Evolutionary conservation across 345 rosid species (phyloP).

Genomic region (Gynandropsis gynandra): DNA sequence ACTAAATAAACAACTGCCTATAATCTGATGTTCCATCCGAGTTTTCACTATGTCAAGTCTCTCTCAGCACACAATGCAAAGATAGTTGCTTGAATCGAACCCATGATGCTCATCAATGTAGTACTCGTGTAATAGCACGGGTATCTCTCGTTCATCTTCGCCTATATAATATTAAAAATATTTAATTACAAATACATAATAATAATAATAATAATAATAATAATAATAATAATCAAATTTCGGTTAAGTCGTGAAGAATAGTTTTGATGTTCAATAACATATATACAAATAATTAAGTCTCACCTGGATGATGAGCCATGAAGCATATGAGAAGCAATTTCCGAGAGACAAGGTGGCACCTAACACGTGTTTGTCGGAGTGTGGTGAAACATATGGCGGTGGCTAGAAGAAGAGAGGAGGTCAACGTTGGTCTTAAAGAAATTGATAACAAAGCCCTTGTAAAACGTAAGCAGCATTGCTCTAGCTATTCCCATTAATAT

Average conservation of each 20-base stretch:
- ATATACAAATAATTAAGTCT: slow-evolving; percentile 4
- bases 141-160: slow-evolving; percentile 38
- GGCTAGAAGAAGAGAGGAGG: slow-evolving; percentile 23
- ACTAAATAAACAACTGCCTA: slow-evolving; percentile 37
- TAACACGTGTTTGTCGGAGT: slow-evolving; percentile 7
- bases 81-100: slow-evolving; percentile 30
- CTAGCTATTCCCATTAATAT: slow-evolving; percentile 46
- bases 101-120: slow-evolving; percentile 42
- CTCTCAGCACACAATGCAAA: slow-evolving; percentile 37
- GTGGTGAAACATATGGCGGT: not conserved
- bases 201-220: no score
- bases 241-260: no score
- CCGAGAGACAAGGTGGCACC: slow-evolving; percentile 28
- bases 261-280: no score
- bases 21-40: slow-evolving; percentile 50
- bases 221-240: no score
- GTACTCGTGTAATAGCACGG: slow-evolving; percentile 44
- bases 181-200: no score
- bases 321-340: slow-evolving; percentile 29
- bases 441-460: slow-evolving; percentile 35
- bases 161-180: slow-evolving; percentile 19
- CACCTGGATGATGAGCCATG: slow-evolving; percentile 45
- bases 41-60: slow-evolving; percentile 46
- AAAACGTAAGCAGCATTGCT: slow-evolving; percentile 51
- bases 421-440: slow-evolving; percentile 31